These are phyloP conservation scores for Termitomyces sp. DNA, from an alignment of 768 basidiomycete genomes.

Conservation along the genomic window DNA sequence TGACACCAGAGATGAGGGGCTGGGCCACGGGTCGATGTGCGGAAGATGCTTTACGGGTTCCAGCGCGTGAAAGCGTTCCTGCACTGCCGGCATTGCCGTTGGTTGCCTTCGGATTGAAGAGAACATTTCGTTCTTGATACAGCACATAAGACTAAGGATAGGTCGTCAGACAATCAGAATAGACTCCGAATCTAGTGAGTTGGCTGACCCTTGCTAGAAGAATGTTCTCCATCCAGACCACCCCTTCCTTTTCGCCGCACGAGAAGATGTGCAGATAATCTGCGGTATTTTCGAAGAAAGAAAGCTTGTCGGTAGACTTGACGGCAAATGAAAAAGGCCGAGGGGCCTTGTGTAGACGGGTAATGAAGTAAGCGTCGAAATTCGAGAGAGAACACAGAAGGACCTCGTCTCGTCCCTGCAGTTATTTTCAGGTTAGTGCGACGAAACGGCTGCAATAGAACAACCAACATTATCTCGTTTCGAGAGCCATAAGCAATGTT, in stretches of 20 bases:
- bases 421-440: conserved; percentile 2
- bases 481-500: conserved; percentile 81
- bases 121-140: conserved; percentile 72
- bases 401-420: conserved; percentile 79
- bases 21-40: conserved; percentile 20
- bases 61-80: conserved; percentile 30
- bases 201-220: conserved; percentile 75
- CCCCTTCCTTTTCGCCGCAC: conserved; percentile 69
- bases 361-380: conserved; percentile 85
- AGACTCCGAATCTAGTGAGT: conserved; percentile 6
- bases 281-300: conserved; percentile 80
- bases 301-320: conserved; percentile 84
- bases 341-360: conserved; percentile 74
- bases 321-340: conserved; percentile 83
- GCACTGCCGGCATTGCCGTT: conserved; percentile 22
- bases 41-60: conserved; percentile 31
- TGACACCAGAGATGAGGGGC: conserved; percentile 28
- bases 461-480: conserved; percentile 81
- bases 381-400: conserved; percentile 82
- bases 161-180: neutral
- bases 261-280: conserved; percentile 90
- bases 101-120: conserved; percentile 42
- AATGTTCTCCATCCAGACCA: conserved; percentile 76
- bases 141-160: conserved; percentile 70
- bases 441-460: neutral